phyloP scores from a whole-genome alignment of 2,329 filamentous ascomycete genomes.

The Calonectria pteridis region DNA sequence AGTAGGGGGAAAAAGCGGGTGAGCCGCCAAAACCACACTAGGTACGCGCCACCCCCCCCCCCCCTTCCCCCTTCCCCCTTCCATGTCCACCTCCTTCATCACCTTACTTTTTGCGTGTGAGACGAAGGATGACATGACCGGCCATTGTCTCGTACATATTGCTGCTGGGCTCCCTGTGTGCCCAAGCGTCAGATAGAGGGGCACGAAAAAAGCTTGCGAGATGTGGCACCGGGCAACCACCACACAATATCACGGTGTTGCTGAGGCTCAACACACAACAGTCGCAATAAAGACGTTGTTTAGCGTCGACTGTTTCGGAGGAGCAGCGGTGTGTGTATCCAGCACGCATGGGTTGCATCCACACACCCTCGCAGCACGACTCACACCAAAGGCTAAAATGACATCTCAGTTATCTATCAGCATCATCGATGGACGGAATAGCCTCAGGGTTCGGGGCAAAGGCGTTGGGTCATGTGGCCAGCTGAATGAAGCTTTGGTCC shows the following conservation, averaged over 20 bases:
- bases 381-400: neutral
- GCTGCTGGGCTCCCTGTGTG: neutral
- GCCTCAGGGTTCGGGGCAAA: neutral
- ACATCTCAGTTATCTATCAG: neutral
- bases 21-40: neutral
- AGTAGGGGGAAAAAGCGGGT: neutral
- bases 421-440: neutral
- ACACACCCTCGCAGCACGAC: neutral
- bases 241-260: neutral
- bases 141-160: conserved; percentile 14
- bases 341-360: neutral
- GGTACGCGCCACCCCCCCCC: too few species aligned
- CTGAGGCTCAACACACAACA: conserved; percentile 15
- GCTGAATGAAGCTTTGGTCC: neutral
- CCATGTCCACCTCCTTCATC: neutral
- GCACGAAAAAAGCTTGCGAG: neutral
- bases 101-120: conserved; percentile 6
- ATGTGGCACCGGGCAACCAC: neutral
- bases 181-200: conserved; percentile 2
- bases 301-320: neutral
- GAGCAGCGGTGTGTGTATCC: conserved; percentile 1
- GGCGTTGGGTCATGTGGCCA: conserved; percentile 14
- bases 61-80: too few species aligned
- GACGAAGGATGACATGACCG: neutral
- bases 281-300: neutral